A percentile compares a stretch with the other conserved stretches of the same genome.
These are phyloP conservation scores for Endoconidiophora polonica DNA, from an alignment of 2,329 filamentous ascomycete species.

Conservation along the genomic window DNA sequence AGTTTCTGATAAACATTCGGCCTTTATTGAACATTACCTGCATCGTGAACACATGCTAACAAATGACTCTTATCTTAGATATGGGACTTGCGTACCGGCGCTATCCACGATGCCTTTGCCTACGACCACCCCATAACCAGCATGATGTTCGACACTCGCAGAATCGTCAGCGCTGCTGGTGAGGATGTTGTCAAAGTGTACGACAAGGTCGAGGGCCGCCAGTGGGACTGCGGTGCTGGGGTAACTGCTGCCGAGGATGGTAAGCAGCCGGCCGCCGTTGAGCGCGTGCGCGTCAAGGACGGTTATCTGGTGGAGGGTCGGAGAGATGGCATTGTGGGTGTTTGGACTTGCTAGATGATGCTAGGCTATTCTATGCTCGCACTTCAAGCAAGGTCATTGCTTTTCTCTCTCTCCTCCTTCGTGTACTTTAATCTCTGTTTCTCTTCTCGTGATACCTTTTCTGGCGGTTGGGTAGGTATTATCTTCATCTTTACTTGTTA, in stretches of 20 bases:
- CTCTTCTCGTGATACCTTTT: not conserved
- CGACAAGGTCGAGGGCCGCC: slow-evolving; percentile 86
- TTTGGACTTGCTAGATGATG: slow-evolving; percentile 56
- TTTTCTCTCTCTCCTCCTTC: not conserved
- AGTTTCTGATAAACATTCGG: slow-evolving; percentile 24
- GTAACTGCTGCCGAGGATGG: slow-evolving; percentile 50
- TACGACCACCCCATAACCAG: slow-evolving; percentile 83
- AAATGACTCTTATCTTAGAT: slow-evolving; percentile 42
- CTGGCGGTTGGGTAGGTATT: not conserved
- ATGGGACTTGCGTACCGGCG: slow-evolving; percentile 93
- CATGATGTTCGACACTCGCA: slow-evolving; percentile 91
- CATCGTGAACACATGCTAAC: not conserved
- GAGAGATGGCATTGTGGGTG: slow-evolving; percentile 70
- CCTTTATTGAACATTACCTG: not conserved
- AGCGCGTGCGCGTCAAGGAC: slow-evolving; percentile 79
- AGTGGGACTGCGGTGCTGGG: slow-evolving; percentile 92
- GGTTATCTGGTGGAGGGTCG: slow-evolving; percentile 87
- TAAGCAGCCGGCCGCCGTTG: slow-evolving; percentile 47
- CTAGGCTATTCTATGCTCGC: no score
- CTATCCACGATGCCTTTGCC: slow-evolving; percentile 88
- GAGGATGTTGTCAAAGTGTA: slow-evolving; percentile 96
- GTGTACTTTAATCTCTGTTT: slow-evolving; percentile 1
- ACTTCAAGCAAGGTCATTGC: no score
- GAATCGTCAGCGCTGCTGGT: slow-evolving; percentile 78
- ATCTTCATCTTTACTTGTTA: not conserved